Base-by-base conservation (phyloP, 139 green algal genomes). In the Chlamydomonas incerta region DNA sequence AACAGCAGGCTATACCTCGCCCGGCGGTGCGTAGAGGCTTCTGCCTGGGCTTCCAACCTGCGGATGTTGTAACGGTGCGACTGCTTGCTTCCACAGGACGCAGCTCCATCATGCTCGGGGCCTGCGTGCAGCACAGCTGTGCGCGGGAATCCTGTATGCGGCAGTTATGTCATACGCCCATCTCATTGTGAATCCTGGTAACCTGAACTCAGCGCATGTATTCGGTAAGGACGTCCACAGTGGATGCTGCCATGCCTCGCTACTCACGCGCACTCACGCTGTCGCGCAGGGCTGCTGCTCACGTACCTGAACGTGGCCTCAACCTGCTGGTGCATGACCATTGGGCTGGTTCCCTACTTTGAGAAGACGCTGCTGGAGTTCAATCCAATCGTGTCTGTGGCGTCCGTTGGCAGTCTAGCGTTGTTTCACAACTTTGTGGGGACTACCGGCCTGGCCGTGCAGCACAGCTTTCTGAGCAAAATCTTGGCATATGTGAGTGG, bases 281-380 rank as follows among this genome's bases (percentile, higher is more conserved):
- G 6, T 50, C 8, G 41, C 24, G 33, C 72, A 77, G 86, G 86
- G 3, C 72, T 90, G 26, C 55, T 90, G 55, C 80, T 90, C 2
- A 79, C 66, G 24, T 90, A 90, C 50, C 50, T 86, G 2, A 47
- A 85, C 28, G 80, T 87, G 9, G 86, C 80, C 23, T 50, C 81
- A 3, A 79, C 66, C 1, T 81, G 74, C 63, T 88, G 87, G 87
- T 72, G 57, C 60, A 86, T 69, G 34, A 79, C 74, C 28, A 69
- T 82, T 29, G 69, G 52, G 0, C 81, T 90, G 34, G 69, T 90
- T 26, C 87, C 87, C 13, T 83, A 79, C 62, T 82, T 90, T 28
- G 74, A 86, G 20, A 85, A 72, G 41, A 34, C 80, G 0, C 69
- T 90, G 21, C 71, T 87, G 34, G 74, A 83, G 26, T 88, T 81